Percentiles rank a stretch among this genome's conserved stretches.
Evolutionary conservation across 2,329 filamentous ascomycete genomes (phyloP).

Genomic region (Botrytis medusae): DNA sequence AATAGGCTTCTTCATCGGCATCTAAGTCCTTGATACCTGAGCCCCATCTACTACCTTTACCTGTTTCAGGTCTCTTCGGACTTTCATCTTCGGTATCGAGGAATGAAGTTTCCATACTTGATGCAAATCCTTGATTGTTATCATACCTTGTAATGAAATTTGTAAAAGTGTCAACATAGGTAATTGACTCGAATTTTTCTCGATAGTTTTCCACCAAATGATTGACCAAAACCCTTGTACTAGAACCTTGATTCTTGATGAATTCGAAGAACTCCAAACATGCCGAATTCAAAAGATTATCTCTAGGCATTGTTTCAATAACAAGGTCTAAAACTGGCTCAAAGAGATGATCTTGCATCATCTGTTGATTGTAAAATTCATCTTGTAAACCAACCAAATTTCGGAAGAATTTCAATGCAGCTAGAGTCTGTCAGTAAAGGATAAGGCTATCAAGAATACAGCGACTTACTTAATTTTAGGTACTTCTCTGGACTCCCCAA

Average conservation of each 20-base stretch:
- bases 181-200: conserved; percentile 71
- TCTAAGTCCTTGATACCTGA: conserved; percentile 77
- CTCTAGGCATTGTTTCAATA: conserved; percentile 80
- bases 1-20: conserved; percentile 87
- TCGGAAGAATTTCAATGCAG: conserved; percentile 91
- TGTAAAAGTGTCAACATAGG: conserved; percentile 82
- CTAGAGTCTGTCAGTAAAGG: conserved; percentile 45
- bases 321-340: conserved; percentile 84
- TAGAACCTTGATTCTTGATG: conserved; percentile 68
- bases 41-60: conserved; percentile 61
- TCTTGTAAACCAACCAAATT: conserved; percentile 82
- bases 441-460: background rate
- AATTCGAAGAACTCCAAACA: conserved; percentile 93
- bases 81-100: conserved; percentile 67
- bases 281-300: conserved; percentile 91
- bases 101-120: conserved; percentile 66
- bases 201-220: conserved; percentile 84
- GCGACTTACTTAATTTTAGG: conserved; percentile 75
- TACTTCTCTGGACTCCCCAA: conserved; percentile 86
- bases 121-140: conserved; percentile 67
- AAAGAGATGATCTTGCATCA: conserved; percentile 78
- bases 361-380: conserved; percentile 84
- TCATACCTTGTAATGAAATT: conserved; percentile 76
- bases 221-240: conserved; percentile 75
- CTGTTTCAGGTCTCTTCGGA: conserved; percentile 46